Evolutionary conservation across 805 yeast genomes (phyloP), one percentile per base, ranked within the genome.

Genomic region (Wickerhamiella brachini): DNA sequence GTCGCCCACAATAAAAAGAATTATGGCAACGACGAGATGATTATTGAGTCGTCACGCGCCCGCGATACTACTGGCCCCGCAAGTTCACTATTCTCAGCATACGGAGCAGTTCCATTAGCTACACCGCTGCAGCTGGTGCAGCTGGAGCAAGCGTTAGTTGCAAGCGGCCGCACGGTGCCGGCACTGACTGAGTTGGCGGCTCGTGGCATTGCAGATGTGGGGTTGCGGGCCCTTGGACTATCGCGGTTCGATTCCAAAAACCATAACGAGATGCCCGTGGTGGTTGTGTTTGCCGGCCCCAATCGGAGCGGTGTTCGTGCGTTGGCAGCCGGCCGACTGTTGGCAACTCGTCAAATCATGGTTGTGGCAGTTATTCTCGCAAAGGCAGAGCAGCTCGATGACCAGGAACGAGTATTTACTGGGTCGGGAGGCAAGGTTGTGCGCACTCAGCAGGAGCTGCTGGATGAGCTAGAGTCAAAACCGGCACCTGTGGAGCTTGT

Each of bases 111-210:
- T 39, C 59, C 62, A 46, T 64, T 67, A 22, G 55, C 62, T 50
- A 82, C 88, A 15, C 87, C 95, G 1, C 77, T 85, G 3, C 95
- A 89, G 64, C 66, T 87, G 51, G 68, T 82, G 7, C 95, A 86
- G 55, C 76, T 87, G 47, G 90, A 86, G 63, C 71, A 83, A 43
- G 62, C 79, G 5, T 62, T 81, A 10, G 60, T 69, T 3, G 82
- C 78, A 48, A 81, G 75, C 54, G 74, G 79, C 3, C 65, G 79
- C 13, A 59, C 77, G 1, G 65, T 71, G 6, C 61, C 68, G 1
- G 61, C 72, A 3, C 61, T 81, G 53, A 67, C 75, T 15, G 96
- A 87, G 63, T 78, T 78, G 49, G 79, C 85, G 38, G 86, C 86
- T 4, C 68, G 81, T 31, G 82, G 84, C 47, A 68, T 87, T 24